Conservation (phyloP, 2,329 filamentous ascomycete species). For the Calonectria naviculata region DNA sequence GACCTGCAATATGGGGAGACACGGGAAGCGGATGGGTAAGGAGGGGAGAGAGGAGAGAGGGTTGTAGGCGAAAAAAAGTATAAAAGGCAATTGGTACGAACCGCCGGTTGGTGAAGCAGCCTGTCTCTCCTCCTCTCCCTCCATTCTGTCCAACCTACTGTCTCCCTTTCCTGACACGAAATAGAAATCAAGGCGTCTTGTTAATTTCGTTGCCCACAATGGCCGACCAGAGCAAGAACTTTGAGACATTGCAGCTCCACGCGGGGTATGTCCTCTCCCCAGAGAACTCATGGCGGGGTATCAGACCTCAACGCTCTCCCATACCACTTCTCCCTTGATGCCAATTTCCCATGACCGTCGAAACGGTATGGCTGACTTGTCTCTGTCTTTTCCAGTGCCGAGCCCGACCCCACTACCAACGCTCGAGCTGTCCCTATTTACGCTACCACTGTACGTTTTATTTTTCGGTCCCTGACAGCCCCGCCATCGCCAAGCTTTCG, state of each 20-base stretch:
- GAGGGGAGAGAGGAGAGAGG: not conserved
- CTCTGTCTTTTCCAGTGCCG: constrained; percentile 66
- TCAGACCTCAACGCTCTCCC: not conserved
- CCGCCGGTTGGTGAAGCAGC: not conserved
- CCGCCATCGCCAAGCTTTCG: not conserved
- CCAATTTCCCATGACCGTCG: not conserved
- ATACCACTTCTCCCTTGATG: not conserved
- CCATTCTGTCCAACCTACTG: not conserved
- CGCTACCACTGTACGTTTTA: constrained; percentile 74
- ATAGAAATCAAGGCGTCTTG: not conserved
- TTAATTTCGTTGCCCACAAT: constrained; percentile 35
- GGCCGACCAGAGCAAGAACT: constrained; percentile 68
- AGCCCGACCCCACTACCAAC: constrained; percentile 84
- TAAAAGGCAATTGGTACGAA: constrained; percentile 36
- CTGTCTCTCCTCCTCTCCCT: not conserved
- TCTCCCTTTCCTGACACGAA: constrained; percentile 36
- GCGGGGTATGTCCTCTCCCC: constrained; percentile 70
- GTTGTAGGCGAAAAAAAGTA: constrained; percentile 31
- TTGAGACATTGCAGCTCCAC: constrained; percentile 89
- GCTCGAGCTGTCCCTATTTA: constrained; percentile 96
- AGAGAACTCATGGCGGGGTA: constrained; percentile 30
- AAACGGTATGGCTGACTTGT: constrained; percentile 23
- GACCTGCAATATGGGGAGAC: constrained; percentile 5
- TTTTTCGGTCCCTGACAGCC: not conserved
- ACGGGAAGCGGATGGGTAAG: not conserved